Base-by-base conservation (phyloP, 2,329 filamentous ascomycete species). In the Lizonia empirigonia region DNA sequence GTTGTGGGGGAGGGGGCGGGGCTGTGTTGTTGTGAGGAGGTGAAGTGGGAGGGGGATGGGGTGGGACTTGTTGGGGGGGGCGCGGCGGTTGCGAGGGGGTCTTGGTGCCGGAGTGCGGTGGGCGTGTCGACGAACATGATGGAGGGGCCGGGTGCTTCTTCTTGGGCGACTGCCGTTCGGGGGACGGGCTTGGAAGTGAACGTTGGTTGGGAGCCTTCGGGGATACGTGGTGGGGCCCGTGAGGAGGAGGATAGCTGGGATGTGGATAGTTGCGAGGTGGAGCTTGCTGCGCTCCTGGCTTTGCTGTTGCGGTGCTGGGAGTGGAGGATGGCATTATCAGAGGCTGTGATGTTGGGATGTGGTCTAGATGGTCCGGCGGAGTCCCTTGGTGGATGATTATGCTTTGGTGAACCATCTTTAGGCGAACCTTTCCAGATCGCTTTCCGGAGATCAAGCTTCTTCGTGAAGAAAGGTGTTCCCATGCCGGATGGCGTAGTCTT, bases 161-260 rank as follows among this genome's bases (percentile, higher is more conserved):
- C 83, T 1, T 55, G 30, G 3, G 83, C 83, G 18, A 91, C 81
- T 53, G 80, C 82, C 2, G 89, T 86, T 58, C 88, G 84, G 0
- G 89, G 90, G 1, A 90, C 84, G 0, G 89, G 85, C 5, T 84
- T 85, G 41, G 87, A 91, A 0, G 86, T 87, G 69, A 93, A 93
- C 29, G 84, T 83, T 35, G 82, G 78, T 15, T 79, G 75, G 1
- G 84, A 86, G 18, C 80, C 77, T 44, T 84, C 79, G 10, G 48
- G 75, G 2, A 82, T 81, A 7, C 82, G 71, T 12, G 73, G 71
- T 6, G 82, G 83, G 23, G 79, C 77, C 6, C 49, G 49, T 20
- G 49, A 51, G 9, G 49, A 46, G 39, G 64, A 41, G 57, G 59
- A 71, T 3, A 42, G 23, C 24, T 61, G 49, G 10, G 66, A 64